Conservation (phyloP, 768 basidiomycete genomes). For the Boletus subcaerulescens region DNA sequence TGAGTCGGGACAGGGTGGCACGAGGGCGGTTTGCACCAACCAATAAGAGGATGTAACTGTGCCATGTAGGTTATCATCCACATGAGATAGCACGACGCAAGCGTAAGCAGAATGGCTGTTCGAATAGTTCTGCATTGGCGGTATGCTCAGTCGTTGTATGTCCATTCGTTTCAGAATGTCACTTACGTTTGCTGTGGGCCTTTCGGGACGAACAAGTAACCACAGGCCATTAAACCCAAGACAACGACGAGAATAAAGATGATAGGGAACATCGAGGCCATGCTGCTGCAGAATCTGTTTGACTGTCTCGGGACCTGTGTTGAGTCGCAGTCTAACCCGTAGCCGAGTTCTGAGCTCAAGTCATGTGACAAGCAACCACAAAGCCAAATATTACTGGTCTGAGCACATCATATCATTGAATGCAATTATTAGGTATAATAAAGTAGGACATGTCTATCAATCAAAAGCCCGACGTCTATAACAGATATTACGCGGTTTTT, state of each 20-base stretch:
- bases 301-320: background rate
- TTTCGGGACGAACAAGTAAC: slow-evolving; percentile 74
- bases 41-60: slow-evolving; percentile 85
- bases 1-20: background rate
- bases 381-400: background rate
- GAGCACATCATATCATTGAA: background rate
- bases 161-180: background rate
- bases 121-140: slow-evolving; percentile 65
- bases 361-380: slow-evolving; percentile 8
- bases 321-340: too few species aligned
- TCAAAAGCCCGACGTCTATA: slow-evolving; percentile 66
- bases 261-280: slow-evolving; percentile 72
- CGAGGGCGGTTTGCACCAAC: slow-evolving; percentile 42
- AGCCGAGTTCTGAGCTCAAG: background rate
- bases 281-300: slow-evolving; percentile 27
- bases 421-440: background rate
- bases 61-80: slow-evolving; percentile 98
- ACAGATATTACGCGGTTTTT: slow-evolving; percentile 58
- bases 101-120: slow-evolving; percentile 71
- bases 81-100: slow-evolving; percentile 88
- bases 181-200: slow-evolving; percentile 89
- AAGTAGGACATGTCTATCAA: slow-evolving; percentile 24
- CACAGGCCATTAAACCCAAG: slow-evolving; percentile 57
- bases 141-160: background rate
- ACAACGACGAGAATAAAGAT: slow-evolving; percentile 64